phyloP scores from a whole-genome alignment of 441 rosid genomes.

The Mallotus repandus region DNA sequence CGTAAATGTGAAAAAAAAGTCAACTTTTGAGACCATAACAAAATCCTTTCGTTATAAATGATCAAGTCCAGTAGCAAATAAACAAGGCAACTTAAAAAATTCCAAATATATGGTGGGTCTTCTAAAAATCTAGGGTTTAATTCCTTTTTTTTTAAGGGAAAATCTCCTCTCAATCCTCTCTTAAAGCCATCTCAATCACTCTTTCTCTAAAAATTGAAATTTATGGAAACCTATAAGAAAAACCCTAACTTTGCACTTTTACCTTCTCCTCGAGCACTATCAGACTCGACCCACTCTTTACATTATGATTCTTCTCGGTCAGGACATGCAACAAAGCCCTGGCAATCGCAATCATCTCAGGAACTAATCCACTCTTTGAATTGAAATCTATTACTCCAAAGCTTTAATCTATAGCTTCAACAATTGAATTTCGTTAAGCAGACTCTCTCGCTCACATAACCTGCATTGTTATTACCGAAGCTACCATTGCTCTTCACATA shows the following conservation, averaged over 20 bases:
- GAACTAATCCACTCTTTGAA: conserved; percentile 33
- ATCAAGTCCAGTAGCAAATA: no score
- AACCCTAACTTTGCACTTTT: conserved; percentile 39
- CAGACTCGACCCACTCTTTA: conserved; percentile 47
- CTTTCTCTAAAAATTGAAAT: no score
- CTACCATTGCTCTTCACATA: conserved; percentile 94
- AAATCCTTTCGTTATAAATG: no score
- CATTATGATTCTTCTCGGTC: conserved; percentile 60
- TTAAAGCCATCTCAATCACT: no score
- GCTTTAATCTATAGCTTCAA: conserved; percentile 56
- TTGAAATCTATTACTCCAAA: conserved; percentile 40
- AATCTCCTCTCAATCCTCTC: no score
- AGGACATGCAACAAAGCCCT: conserved; percentile 54
- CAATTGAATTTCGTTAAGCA: conserved; percentile 52
- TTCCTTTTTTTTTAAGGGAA: no score
- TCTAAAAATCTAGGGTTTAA: no score
- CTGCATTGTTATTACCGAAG: conserved; percentile 80
- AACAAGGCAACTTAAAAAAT: no score
- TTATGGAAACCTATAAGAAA: no score
- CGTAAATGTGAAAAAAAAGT: no score
- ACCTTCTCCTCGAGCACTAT: conserved; percentile 48
- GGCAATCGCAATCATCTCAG: conserved; percentile 43
- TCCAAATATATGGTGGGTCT: no score
- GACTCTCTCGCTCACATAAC: conserved; percentile 64
- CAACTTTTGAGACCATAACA: no score